A percentile compares a stretch with the other conserved stretches of the same genome.
Conservation (phyloP, 2,329 filamentous ascomycete species). For the Thermothelomyces thermophilus region DNA sequence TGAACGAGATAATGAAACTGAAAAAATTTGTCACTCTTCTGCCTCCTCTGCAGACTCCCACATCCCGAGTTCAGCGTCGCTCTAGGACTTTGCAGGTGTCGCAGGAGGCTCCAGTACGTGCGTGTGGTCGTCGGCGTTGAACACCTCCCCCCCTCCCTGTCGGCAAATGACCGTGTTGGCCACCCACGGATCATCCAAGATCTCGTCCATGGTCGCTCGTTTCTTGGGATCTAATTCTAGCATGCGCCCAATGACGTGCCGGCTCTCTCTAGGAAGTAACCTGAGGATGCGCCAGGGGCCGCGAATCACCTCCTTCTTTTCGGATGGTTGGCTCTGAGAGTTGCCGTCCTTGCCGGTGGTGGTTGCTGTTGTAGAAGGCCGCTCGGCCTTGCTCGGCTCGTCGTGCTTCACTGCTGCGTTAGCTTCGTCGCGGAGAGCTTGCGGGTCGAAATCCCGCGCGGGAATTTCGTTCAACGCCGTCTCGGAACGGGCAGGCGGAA, state of each 20-base stretch:
- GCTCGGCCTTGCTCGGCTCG: slow-evolving; percentile 14
- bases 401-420: slow-evolving; percentile 9
- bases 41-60: not conserved
- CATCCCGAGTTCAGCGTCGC: not conserved
- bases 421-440: slow-evolving; percentile 9
- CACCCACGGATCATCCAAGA: slow-evolving; percentile 87
- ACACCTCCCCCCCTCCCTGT: slow-evolving; percentile 66
- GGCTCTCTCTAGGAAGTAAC: slow-evolving; percentile 78
- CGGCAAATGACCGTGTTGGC: slow-evolving; percentile 74
- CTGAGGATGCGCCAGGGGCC: slow-evolving; percentile 88
- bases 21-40: not conserved
- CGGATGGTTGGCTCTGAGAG: slow-evolving; percentile 26
- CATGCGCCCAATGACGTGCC: slow-evolving; percentile 88
- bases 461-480: slow-evolving; percentile 36
- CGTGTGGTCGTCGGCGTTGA: slow-evolving; percentile 68
- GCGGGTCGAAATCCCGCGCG: slow-evolving; percentile 22
- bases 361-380: slow-evolving; percentile 5
- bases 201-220: slow-evolving; percentile 77
- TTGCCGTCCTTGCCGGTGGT: slow-evolving; percentile 20
- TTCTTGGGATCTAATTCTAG: slow-evolving; percentile 79
- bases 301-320: slow-evolving; percentile 73
- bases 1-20: not conserved
- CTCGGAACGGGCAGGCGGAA: slow-evolving; percentile 40
- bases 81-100: slow-evolving; percentile 15
- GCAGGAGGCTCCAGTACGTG: slow-evolving; percentile 76